phyloP scores from a whole-genome alignment of 306 rosid genomes.

The Pachyrhizus erosus region DNA sequence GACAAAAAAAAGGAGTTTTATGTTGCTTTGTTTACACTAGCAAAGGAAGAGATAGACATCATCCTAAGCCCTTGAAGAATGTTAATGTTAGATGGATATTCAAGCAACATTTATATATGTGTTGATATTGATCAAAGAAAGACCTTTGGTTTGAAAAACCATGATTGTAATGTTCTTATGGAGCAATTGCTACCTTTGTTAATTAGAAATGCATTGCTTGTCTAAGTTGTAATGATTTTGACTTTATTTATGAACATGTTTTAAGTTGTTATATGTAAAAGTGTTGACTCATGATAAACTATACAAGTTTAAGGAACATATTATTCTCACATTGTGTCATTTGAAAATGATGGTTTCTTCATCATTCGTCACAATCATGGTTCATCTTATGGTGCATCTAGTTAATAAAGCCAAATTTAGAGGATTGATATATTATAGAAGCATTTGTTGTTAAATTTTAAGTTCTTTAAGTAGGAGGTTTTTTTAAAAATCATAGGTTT shows the following conservation, averaged over 20 bases:
- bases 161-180: background rate
- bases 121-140: no score
- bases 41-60: no score
- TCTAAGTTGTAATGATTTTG: no score
- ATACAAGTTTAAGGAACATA: background rate
- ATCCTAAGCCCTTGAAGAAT: background rate
- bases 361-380: background rate
- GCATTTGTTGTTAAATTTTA: no score
- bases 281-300: background rate
- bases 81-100: background rate
- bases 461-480: no score
- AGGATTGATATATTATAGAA: no score
- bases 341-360: background rate
- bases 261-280: no score
- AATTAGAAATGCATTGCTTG: background rate
- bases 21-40: background rate
- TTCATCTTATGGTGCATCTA: background rate
- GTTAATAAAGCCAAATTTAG: no score
- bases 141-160: background rate
- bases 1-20: background rate
- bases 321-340: background rate
- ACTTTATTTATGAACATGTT: background rate
- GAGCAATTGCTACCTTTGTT: background rate
- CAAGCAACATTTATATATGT: background rate
- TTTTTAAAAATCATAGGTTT: no score